These are phyloP conservation scores for Penicillium chermesinum DNA, from an alignment of 495 filamentous ascomycete genomes.

Conservation along the genomic window DNA sequence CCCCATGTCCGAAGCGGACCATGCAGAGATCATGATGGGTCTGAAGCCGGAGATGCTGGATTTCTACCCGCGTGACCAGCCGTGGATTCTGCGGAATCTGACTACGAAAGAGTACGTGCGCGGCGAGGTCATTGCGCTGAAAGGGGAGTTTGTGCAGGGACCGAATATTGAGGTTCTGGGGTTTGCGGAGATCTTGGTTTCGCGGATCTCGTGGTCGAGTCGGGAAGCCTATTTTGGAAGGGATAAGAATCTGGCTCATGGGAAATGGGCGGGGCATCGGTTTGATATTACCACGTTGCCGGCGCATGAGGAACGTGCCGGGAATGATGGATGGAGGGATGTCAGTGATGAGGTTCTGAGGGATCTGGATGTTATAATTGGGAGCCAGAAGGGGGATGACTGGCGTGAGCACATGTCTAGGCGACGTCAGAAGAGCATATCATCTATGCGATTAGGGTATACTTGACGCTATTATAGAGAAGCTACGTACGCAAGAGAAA, in stretches of 20 bases:
- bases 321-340: constrained; percentile 6
- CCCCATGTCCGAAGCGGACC: constrained; percentile 7
- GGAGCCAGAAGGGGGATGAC: constrained; percentile 9
- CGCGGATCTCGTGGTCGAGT: constrained; percentile 13
- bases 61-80: constrained; percentile 13
- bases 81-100: constrained; percentile 14
- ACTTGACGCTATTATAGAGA: background rate
- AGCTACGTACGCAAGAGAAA: too few relatives aligned
- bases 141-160: constrained; percentile 10
- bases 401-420: constrained; percentile 12
- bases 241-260: constrained; percentile 4
- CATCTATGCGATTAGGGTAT: background rate
- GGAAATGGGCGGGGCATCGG: constrained; percentile 18
- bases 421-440: constrained; percentile 1
- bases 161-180: constrained; percentile 16
- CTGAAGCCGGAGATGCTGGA: constrained; percentile 15
- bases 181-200: constrained; percentile 12
- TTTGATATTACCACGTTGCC: constrained; percentile 14
- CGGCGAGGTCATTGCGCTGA: constrained; percentile 13
- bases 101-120: constrained; percentile 17
- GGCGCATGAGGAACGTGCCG: background rate
- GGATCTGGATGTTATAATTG: constrained; percentile 12
- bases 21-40: constrained; percentile 12
- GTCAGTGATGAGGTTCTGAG: constrained; percentile 14
- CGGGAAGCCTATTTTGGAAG: background rate